Evolutionary conservation across 2,329 filamentous ascomycete species (phyloP).

Genomic region (Colletotrichum caudatum): DNA sequence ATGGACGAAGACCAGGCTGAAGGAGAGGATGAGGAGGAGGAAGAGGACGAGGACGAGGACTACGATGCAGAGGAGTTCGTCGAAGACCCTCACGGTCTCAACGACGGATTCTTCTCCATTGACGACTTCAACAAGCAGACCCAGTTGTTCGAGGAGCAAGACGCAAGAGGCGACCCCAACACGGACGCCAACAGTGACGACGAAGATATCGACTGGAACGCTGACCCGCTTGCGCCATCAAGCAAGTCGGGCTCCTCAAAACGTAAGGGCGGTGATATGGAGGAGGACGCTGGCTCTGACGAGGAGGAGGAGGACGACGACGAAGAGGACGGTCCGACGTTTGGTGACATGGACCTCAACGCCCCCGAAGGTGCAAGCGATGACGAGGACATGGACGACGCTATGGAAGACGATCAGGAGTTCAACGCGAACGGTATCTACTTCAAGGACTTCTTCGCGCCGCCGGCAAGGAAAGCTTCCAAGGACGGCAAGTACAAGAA

Average conservation of each 20-base stretch:
- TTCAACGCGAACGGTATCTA: constrained; percentile 88
- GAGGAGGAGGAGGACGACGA: constrained; percentile 65
- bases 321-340: constrained; percentile 84
- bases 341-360: constrained; percentile 82
- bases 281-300: constrained; percentile 49
- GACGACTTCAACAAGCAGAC: constrained; percentile 97
- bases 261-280: constrained; percentile 45
- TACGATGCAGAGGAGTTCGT: constrained; percentile 68
- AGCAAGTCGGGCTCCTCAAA: constrained; percentile 47
- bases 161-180: constrained; percentile 80
- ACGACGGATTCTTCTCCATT: constrained; percentile 98
- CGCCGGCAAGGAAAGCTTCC: constrained; percentile 77
- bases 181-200: constrained; percentile 83
- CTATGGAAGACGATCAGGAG: constrained; percentile 65
- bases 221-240: constrained; percentile 73
- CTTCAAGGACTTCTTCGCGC: constrained; percentile 94
- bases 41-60: constrained; percentile 60
- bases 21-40: constrained; percentile 48
- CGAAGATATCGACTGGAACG: constrained; percentile 83
- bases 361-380: constrained; percentile 76
- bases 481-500: constrained; percentile 57
- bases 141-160: constrained; percentile 88
- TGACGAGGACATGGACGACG: constrained; percentile 70
- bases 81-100: constrained; percentile 85
- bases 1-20: constrained; percentile 52